A percentile compares a stretch with the other conserved stretches of the same genome.
Conservation (phyloP, 306 rosid species). For the Abrus pulchellus region DNA sequence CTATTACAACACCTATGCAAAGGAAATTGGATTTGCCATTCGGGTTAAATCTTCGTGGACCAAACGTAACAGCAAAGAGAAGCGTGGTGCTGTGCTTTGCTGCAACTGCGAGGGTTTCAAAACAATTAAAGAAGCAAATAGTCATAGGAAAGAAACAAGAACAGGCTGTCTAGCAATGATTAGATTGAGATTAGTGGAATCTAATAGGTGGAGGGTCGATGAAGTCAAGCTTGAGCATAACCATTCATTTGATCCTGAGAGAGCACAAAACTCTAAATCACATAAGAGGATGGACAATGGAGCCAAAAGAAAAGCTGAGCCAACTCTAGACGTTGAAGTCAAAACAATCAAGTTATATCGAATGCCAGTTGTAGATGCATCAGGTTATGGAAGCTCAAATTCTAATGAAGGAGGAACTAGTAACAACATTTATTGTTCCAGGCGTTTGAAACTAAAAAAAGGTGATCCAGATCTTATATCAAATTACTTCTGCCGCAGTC, state of each 20-base stretch:
- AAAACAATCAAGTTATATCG: constrained; percentile 89
- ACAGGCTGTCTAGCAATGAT: constrained; percentile 96
- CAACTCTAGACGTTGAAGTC: constrained; percentile 83
- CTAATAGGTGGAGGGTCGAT: constrained; percentile 94
- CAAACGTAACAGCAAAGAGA: constrained; percentile 96
- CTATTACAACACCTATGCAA: constrained; percentile 86
- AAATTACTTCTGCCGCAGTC: constrained; percentile 70
- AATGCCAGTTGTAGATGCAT: constrained; percentile 63
- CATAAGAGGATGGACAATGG: constrained; percentile 86
- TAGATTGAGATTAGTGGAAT: constrained; percentile 92
- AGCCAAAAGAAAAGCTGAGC: constrained; percentile 83
- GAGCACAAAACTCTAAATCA: constrained; percentile 96
- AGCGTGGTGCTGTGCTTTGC: constrained; percentile 97
- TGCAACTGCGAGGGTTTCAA: constrained; percentile 97
- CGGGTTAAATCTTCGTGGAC: constrained; percentile 98
- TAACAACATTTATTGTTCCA: constrained; percentile 53
- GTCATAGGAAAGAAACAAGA: constrained; percentile 91
- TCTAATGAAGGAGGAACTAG: constrained; percentile 70
- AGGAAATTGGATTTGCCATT: constrained; percentile 88
- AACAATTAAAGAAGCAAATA: constrained; percentile 82
- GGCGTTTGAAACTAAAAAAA: constrained; percentile 70
- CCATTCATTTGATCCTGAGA: constrained; percentile 93
- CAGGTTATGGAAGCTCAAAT: constrained; percentile 70
- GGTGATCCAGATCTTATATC: constrained; percentile 78
- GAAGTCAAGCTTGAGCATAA: constrained; percentile 97